These are phyloP conservation scores for Verticillium dahliae DNA, from an alignment of 2,329 filamentous ascomycete species.

Conservation along the genomic window DNA sequence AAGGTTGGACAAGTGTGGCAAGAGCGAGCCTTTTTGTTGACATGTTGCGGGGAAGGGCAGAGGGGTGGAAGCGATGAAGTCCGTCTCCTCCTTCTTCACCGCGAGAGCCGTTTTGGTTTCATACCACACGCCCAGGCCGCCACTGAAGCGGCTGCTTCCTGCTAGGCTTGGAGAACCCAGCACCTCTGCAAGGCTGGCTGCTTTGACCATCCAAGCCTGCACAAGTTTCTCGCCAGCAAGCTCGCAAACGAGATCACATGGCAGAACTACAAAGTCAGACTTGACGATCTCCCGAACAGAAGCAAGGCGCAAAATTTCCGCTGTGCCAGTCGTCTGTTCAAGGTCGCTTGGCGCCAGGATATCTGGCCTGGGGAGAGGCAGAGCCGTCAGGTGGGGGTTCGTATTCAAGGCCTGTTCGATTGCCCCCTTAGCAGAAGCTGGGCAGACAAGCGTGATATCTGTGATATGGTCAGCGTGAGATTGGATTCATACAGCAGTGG, in stretches of 20 bases:
- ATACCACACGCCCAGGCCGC: conserved; percentile 87
- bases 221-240: conserved; percentile 75
- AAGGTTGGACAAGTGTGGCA: conserved; percentile 65
- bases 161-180: conserved; percentile 40
- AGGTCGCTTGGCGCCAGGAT: conserved; percentile 71
- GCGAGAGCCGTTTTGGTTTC: conserved; percentile 69
- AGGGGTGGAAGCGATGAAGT: conserved; percentile 78
- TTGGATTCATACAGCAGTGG: conserved; percentile 13
- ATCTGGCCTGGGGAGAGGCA: conserved; percentile 67
- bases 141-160: conserved; percentile 45
- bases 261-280: conserved; percentile 82
- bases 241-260: conserved; percentile 91
- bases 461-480: neutral
- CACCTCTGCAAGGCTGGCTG: conserved; percentile 60
- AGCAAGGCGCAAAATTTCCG: conserved; percentile 76
- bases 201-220: conserved; percentile 87
- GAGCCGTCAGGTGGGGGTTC: conserved; percentile 61
- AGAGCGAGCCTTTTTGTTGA: conserved; percentile 56
- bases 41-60: conserved; percentile 51
- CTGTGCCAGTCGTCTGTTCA: conserved; percentile 80
- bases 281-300: conserved; percentile 75
- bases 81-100: conserved; percentile 85
- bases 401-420: conserved; percentile 67
- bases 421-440: conserved; percentile 57
- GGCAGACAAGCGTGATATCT: conserved; percentile 60